Conservation (phyloP, 139 green algal genomes). For the Zygnema circumcarinatum region DNA sequence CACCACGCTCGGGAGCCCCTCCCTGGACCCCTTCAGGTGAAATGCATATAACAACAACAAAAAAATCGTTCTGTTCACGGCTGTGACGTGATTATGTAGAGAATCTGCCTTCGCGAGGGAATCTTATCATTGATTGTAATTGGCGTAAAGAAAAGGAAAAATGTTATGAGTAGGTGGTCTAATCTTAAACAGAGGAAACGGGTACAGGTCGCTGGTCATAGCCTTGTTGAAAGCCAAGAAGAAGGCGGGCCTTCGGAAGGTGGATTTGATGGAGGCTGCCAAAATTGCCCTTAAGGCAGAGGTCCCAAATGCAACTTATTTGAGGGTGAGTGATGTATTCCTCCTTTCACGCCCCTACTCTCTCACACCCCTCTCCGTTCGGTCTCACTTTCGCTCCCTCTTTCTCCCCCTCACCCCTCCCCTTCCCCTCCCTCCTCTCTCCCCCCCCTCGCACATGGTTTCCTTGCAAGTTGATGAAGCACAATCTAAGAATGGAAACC, state of each 20-base stretch:
- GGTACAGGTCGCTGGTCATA: constrained; percentile 46
- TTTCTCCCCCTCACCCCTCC: neutral
- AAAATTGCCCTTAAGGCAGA: constrained; percentile 54
- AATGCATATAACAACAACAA: too few relatives aligned
- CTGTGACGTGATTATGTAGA: too few relatives aligned
- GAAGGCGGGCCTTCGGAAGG: constrained; percentile 28
- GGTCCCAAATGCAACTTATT: constrained; percentile 33
- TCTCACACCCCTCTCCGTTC: neutral
- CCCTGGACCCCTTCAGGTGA: constrained; percentile 53
- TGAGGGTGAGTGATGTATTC: constrained; percentile 29
- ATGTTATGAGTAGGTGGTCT: too few relatives aligned
- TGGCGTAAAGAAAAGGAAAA: too few relatives aligned
- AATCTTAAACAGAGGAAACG: neutral
- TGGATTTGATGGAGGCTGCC: constrained; percentile 53
- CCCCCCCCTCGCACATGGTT: neutral
- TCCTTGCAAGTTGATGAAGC: too few relatives aligned
- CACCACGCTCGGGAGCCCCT: constrained; percentile 34
- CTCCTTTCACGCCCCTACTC: neutral
- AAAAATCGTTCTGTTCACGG: neutral
- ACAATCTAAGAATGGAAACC: too few relatives aligned
- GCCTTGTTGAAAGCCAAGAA: constrained; percentile 46
- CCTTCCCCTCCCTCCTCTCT: neutral
- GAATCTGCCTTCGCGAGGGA: too few relatives aligned
- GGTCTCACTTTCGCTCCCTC: neutral
- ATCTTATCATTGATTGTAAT: too few relatives aligned